Evolutionary conservation across 2,329 filamentous ascomycete species (phyloP), one percentile per base, ranked within the genome.

Genomic region (Davidsoniella australis): DNA sequence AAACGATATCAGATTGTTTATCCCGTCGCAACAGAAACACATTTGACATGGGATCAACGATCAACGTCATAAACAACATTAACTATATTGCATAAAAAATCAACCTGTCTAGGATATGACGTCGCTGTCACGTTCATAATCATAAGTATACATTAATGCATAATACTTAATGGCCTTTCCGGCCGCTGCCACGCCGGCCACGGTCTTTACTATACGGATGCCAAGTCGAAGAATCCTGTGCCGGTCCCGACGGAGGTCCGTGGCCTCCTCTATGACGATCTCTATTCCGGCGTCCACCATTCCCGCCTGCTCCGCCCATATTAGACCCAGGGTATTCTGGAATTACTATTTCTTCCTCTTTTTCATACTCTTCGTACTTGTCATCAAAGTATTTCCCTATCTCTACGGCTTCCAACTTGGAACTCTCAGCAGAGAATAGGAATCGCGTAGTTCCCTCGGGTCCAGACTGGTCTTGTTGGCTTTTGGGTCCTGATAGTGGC

Each of bases 381-480:
- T 82, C 75, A 40, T 74, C 76, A 59, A 82, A 85, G 61, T 80
- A 87, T 45, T 73, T 69, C 3, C 72, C 71, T 2, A 88, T 81
- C 10, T 73, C 70, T 10, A 72, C 71, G 57, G 77, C 75, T 64
- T 98, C 91, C 14, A 71, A 70, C 43, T 74, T 72, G 2, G 87
- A 87, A 45, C 81, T 75, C 49, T 82, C 80, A 0, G 80, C 76
- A 55, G 94, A 84, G 45, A 96, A 80, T 64, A 95, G 85, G 62
- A 94, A 96, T 5, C 91, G 76, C 55, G 93, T 78, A 0, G 89
- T 94, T 5, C 83, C 83, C 18, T 85, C 81, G 12, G 29, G 29
- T 12, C 29, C 29, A 33, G 29, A 33, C 29, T 33, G 8, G 12
- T 33, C 29, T 33, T 33, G 29, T 12, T 33, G 29, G 57, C 72